phyloP scores from a whole-genome alignment of 2,329 filamentous ascomycete species.

The Fusarium zealandicum region DNA sequence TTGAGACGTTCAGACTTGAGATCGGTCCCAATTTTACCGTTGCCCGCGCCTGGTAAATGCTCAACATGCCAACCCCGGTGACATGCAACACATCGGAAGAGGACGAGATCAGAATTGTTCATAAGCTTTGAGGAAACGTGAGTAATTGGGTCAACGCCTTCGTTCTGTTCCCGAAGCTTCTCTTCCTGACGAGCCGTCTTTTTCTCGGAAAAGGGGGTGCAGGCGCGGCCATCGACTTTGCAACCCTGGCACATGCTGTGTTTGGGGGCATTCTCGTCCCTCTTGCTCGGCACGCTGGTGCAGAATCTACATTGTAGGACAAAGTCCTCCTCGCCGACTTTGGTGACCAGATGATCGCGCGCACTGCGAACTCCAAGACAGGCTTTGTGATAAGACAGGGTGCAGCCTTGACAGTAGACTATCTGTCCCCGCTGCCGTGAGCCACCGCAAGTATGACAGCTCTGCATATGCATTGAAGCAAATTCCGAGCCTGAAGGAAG shows the following conservation, averaged over 20 bases:
- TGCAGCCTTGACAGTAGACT: constrained; percentile 91
- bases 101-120: constrained; percentile 76
- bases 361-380: constrained; percentile 78
- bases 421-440: constrained; percentile 66
- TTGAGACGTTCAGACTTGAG: constrained; percentile 62
- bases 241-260: constrained; percentile 78
- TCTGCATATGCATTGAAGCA: constrained; percentile 69
- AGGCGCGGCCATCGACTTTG: constrained; percentile 69
- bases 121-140: constrained; percentile 67
- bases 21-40: constrained; percentile 45
- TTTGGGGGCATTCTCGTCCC: constrained; percentile 73
- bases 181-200: constrained; percentile 84
- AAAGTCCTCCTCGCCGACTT: constrained; percentile 77
- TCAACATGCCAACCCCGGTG: constrained; percentile 83
- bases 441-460: constrained; percentile 73
- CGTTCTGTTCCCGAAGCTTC: constrained; percentile 79
- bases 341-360: constrained; percentile 90
- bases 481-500: constrained; percentile 71
- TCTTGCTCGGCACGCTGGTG: constrained; percentile 71
- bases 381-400: constrained; percentile 78
- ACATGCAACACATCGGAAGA: constrained; percentile 85
- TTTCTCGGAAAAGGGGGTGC: constrained; percentile 74
- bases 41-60: constrained; percentile 69
- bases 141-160: constrained; percentile 77
- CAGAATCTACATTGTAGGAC: constrained; percentile 91